Evolutionary conservation across 208 protist genomes (phyloP), one percentile per base, ranked within the genome.

Genomic region (Wallacemonas sp.): DNA sequence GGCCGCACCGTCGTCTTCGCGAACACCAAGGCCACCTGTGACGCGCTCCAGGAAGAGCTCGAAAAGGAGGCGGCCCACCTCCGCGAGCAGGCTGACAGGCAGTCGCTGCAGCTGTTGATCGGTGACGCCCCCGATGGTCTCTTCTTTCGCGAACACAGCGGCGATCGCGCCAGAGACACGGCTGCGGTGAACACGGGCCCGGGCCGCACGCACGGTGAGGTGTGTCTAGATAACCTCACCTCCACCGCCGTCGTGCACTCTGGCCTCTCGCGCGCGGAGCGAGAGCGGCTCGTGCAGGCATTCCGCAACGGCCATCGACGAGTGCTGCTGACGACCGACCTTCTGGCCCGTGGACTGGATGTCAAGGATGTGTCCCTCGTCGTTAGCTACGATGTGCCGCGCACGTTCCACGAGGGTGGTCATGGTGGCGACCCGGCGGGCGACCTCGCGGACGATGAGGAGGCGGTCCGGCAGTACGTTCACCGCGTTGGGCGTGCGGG

Each of bases 241-340:
- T 92, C 85, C 27, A 57, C 82, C 24, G 89, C 84, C 2, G 63
- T 87, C 3, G 83, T 93, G n/a, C 89, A 95, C 71, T 73, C 89
- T 17, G 84, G 88, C 48, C 63, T 93, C 30, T 85, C 82, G 34
- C 89, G 92, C 64, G 26, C 41, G 10, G 86, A 99, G 83, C 84
- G 99, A 29, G 88, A 97, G 42, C 75, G 76, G 26, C 97, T 99
- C 55, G 97, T 99, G 66, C 55, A 85, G 13, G 80, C 91, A 33
- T 99, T 99, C 78, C 78, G 97, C 44, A 57, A 69, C 3, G 96
- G 97, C 3, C 80, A 97, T 64, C 83, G 83, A 1, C 81, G 92
- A 29, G 98, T 99, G 22, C 84, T 99, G 2, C 91, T 99, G 48
- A 98, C 98, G 1, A 99, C 98, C 1, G 98, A 99, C 76, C 44